Evolutionary conservation across 2,329 filamentous ascomycete genomes (phyloP).

Genomic region (Zymoseptoria pseudotritici): DNA sequence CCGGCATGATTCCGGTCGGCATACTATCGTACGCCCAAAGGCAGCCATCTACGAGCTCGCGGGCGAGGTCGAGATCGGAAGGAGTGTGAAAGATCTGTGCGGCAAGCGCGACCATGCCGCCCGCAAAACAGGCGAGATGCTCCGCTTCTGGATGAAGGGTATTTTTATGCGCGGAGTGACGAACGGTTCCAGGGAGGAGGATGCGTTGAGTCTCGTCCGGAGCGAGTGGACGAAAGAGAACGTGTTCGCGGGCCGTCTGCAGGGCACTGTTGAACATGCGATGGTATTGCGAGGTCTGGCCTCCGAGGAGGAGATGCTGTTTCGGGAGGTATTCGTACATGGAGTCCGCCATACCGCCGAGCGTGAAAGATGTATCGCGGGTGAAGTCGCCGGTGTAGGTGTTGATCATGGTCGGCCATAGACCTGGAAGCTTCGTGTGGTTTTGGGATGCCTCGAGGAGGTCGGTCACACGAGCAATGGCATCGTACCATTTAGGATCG

Average conservation of each 20-base stretch:
- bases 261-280: conserved; percentile 43
- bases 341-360: conserved; percentile 31
- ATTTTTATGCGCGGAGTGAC: conserved; percentile 7
- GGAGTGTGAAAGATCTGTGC: conserved; percentile 50
- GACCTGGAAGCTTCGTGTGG: conserved; percentile 50
- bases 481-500: conserved; percentile 55
- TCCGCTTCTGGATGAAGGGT: conserved; percentile 15
- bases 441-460: conserved; percentile 49
- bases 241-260: conserved; percentile 40
- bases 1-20: conserved; percentile 55
- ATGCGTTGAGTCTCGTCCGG: conserved; percentile 29
- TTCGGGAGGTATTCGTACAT: conserved; percentile 31
- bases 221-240: conserved; percentile 40
- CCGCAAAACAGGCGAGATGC: conserved; percentile 58
- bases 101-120: conserved; percentile 62
- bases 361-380: conserved; percentile 26
- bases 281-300: conserved; percentile 33
- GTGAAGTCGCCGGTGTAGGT: conserved; percentile 30
- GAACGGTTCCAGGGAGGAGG: conserved; percentile 16
- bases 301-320: conserved; percentile 23
- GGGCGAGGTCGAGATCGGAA: conserved; percentile 50
- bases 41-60: conserved; percentile 56
- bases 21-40: conserved; percentile 55
- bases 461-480: conserved; percentile 51
- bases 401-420: conserved; percentile 54